phyloP scores from a whole-genome alignment of 805 yeast genomes.

The Torulaspora franciscae region DNA sequence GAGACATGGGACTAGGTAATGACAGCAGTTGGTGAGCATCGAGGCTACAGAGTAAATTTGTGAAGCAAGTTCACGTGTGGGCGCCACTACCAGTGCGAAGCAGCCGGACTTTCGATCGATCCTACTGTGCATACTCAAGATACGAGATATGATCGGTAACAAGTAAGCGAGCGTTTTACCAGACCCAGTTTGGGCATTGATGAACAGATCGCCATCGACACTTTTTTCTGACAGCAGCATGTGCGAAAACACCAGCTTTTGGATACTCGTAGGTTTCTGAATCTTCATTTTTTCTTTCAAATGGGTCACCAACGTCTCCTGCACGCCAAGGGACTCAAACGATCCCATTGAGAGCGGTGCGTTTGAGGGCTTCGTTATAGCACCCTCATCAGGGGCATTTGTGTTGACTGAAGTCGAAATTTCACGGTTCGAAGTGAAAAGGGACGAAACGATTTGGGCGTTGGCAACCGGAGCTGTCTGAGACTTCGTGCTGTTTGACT shows the following conservation, averaged over 20 bases:
- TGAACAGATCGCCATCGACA: conserved; percentile 62
- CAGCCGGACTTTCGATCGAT: conserved; percentile 67
- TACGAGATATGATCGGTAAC: conserved; percentile 72
- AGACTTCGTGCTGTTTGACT: background rate
- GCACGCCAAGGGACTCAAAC: conserved; percentile 68
- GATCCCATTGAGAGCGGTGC: conserved; percentile 68
- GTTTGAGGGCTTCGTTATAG: conserved; percentile 58
- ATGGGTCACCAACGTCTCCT: conserved; percentile 48
- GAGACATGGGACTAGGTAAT: conserved; percentile 88
- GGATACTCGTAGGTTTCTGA: conserved; percentile 78
- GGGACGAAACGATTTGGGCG: conserved; percentile 70
- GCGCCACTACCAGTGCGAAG: conserved; percentile 83
- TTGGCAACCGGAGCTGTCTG: conserved; percentile 3
- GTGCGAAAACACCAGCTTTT: conserved; percentile 71
- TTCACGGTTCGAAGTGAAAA: conserved; percentile 69
- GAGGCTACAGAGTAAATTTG: conserved; percentile 84
- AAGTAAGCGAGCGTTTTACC: conserved; percentile 91
- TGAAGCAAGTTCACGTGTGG: conserved; percentile 90
- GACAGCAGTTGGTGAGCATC: conserved; percentile 66
- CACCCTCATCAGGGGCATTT: conserved; percentile 37
- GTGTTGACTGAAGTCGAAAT: conserved; percentile 36
- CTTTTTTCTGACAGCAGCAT: conserved; percentile 37
- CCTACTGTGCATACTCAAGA: conserved; percentile 51
- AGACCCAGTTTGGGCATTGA: conserved; percentile 97
- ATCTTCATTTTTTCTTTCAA: conserved; percentile 53